phyloP scores from a whole-genome alignment of 805 yeast genomes.

The Kazachstania taianensis region DNA sequence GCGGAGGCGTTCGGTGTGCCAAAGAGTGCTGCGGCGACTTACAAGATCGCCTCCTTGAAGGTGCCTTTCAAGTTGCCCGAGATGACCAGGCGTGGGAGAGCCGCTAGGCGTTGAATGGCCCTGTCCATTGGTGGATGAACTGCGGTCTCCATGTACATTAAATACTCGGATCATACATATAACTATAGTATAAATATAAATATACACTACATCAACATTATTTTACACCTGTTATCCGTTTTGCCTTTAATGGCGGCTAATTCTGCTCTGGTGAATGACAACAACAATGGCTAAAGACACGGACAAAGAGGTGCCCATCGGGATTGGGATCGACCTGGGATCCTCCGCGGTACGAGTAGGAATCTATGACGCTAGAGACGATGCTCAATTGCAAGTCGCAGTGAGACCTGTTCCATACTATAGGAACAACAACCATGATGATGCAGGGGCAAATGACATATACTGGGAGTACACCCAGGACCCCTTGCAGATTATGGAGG shows the following conservation, averaged over 20 bases:
- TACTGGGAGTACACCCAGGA: conserved; percentile 33
- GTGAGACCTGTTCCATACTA: conserved; percentile 19
- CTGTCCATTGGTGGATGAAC: too few species aligned
- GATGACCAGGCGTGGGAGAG: conserved; percentile 55
- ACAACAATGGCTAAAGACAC: too few species aligned
- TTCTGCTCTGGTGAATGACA: too few species aligned
- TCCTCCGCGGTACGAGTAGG: conserved; percentile 40
- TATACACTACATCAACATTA: background rate
- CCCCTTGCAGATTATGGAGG: conserved; percentile 31
- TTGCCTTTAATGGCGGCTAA: too few species aligned
- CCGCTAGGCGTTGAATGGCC: conserved; percentile 19
- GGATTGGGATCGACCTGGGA: conserved; percentile 43
- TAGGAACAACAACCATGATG: conserved; percentile 2
- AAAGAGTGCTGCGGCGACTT: conserved; percentile 46
- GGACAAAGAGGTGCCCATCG: conserved; percentile 5
- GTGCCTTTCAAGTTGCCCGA: conserved; percentile 90
- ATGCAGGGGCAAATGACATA: conserved; percentile 13
- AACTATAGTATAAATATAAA: background rate
- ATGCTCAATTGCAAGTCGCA: conserved; percentile 9
- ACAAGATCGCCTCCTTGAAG: conserved; percentile 71
- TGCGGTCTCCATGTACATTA: conserved; percentile 1
- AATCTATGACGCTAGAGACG: conserved; percentile 12
- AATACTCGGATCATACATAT: background rate
- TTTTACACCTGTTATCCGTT: too few species aligned
- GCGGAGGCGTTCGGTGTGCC: conserved; percentile 66